Conservation (phyloP, 768 basidiomycete species). For the Favolaschia claudopus region DNA sequence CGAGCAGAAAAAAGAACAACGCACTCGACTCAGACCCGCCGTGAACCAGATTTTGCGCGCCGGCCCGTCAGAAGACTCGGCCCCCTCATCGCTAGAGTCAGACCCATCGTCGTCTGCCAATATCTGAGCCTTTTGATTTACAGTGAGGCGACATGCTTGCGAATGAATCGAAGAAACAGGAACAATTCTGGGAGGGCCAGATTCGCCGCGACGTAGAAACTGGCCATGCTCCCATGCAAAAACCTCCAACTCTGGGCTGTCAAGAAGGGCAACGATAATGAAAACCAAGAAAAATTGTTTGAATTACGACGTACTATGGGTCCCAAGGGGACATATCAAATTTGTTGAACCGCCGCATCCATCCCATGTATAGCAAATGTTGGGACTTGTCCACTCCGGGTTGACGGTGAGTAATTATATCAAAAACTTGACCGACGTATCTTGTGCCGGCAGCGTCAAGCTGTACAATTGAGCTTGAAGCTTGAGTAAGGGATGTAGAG, state of each 20-base stretch:
- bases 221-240: constrained; percentile 13
- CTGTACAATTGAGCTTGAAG: constrained; percentile 5
- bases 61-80: background rate
- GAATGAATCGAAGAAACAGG: background rate
- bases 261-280: background rate
- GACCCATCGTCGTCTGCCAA: background rate
- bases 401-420: constrained; percentile 13
- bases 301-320: constrained; percentile 1
- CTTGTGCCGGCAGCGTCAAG: constrained; percentile 2
- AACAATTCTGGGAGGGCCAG: background rate
- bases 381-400: background rate
- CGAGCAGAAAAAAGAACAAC: background rate
- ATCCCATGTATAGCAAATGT: background rate
- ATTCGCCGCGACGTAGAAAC: background rate
- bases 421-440: constrained; percentile 13
- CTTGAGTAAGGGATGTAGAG: background rate
- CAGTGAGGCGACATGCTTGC: constrained; percentile 11
- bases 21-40: background rate
- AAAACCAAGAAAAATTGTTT: background rate
- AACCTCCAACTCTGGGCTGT: constrained; percentile 14
- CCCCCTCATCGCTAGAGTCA: background rate
- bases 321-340: constrained; percentile 11
- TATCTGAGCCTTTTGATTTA: background rate
- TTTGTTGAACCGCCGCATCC: background rate
- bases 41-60: background rate